Percentiles rank a stretch among this genome's conserved stretches.
These are phyloP conservation scores for Chytriomyces sp. DNA, from an alignment of 192 early-diverging fungal genomes.

Conservation along the genomic window DNA sequence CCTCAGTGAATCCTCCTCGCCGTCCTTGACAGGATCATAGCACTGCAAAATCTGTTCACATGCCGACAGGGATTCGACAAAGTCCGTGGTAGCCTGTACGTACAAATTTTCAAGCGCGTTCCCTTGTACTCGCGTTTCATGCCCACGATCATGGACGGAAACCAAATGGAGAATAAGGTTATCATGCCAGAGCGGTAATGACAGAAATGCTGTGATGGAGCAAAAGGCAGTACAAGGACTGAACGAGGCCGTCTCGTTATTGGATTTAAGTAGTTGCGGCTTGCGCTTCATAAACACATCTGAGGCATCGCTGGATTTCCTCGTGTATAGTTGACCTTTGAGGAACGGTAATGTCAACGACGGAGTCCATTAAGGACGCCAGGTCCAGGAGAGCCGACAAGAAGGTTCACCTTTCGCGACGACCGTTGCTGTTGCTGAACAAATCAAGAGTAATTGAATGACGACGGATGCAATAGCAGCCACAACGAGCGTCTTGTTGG, in stretches of 20 bases:
- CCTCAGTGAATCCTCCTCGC: not conserved
- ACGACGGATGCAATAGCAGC: not conserved
- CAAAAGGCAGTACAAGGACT: not conserved
- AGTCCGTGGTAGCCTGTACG: not conserved
- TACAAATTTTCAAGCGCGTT: too few relatives aligned
- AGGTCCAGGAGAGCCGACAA: too few relatives aligned
- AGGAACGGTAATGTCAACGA: too few relatives aligned
- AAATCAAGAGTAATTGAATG: not conserved
- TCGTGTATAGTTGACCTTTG: too few relatives aligned
- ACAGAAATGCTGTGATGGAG: not conserved
- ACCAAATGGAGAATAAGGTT: too few relatives aligned
- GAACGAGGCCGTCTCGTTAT: too few relatives aligned
- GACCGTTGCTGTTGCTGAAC: not conserved
- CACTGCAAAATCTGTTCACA: not conserved
- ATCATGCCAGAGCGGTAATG: not conserved
- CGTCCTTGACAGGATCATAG: not conserved
- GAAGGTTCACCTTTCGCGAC: not conserved
- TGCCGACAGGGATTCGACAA: not conserved
- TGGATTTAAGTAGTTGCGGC: too few relatives aligned
- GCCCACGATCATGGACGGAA: too few relatives aligned
- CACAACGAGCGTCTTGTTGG: not conserved
- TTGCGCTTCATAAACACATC: too few relatives aligned
- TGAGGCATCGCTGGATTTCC: not conserved
- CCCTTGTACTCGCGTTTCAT: too few relatives aligned
- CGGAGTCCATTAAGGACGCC: too few relatives aligned